Evolutionary conservation across 1,284 basidiomycete genomes (phyloP).

Genomic region (Phellinidium pouzarii): DNA sequence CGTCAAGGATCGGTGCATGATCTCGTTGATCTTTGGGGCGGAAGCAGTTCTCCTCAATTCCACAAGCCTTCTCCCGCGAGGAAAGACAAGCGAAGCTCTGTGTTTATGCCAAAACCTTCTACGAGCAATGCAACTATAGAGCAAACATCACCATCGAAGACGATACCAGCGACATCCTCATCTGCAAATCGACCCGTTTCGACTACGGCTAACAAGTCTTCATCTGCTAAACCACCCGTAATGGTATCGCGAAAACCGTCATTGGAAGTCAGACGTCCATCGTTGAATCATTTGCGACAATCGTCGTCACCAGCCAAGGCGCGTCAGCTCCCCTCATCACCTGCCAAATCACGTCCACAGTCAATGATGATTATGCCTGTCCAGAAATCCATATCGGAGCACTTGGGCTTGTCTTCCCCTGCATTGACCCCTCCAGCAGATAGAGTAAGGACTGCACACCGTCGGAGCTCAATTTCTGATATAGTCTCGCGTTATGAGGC

Average conservation of each 20-base stretch:
- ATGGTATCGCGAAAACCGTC: conserved; percentile 12
- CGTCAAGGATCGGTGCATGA: conserved; percentile 76
- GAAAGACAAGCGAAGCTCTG: conserved; percentile 10
- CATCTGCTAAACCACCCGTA: not conserved
- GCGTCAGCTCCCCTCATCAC: conserved; percentile 20
- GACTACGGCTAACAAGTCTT: not conserved
- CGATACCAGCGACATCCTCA: not conserved
- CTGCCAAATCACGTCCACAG: conserved; percentile 47
- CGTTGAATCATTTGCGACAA: conserved; percentile 23
- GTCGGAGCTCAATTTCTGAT: conserved; percentile 73
- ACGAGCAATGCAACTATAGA: not conserved
- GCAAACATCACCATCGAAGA: not conserved
- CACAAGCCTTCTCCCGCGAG: conserved; percentile 9
- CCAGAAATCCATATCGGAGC: conserved; percentile 37
- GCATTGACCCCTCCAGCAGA: conserved; percentile 36
- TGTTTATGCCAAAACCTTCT: not conserved
- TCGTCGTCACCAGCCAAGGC: conserved; percentile 30
- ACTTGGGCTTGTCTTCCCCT: conserved; percentile 25
- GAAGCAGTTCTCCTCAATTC: conserved; percentile 33
- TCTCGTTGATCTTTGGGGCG: conserved; percentile 69
- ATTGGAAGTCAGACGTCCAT: conserved; percentile 10
- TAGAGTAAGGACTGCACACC: conserved; percentile 29
- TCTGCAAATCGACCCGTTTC: not conserved
- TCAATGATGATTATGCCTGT: conserved; percentile 66
- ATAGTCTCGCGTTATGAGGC: conserved; percentile 76